Base-by-base conservation (phyloP, 2,329 filamentous ascomycete species). In the Rhynchosporium graminicola region DNA sequence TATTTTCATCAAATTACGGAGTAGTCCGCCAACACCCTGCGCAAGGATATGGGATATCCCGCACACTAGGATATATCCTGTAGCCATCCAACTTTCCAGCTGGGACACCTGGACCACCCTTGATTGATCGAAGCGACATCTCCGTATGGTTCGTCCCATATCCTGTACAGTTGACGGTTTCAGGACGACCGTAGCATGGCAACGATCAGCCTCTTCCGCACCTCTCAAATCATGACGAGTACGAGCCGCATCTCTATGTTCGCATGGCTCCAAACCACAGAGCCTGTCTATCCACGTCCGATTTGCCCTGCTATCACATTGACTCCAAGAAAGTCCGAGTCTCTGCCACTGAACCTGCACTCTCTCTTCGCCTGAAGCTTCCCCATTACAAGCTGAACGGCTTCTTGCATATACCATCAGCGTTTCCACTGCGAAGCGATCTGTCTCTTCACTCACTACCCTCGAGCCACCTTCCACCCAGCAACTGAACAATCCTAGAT, bases 141-240 rank as follows among this genome's bases (percentile, higher is more conserved):
- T 40, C 40, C 60, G 57, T 59, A 55, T 47, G 20, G 20, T 45
- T 57, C 55, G 29, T 59, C 63, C 61, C 57, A 60, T 60, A 58
- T 47, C 33, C 42, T 38, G 57, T 48, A 31, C 42, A 36, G 60
- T 48, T 56, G 50, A 20, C 20, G 20, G 64, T 66, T 63, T 63
- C 64, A 66, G 60, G 59, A 58, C 7, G 3, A 38, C 50, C 58
- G 51, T 51, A 63, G 20, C 12, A 8, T 46, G 54, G 59, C 58
- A 60, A 63, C 52, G 62, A 64, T 64, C 59, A 51, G 31, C 62
- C 59, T 61, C 59, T 31, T 6, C 36, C 26, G 52, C 52, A 26
- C 31, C 36, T 8, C 36, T 33, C 36, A 5, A 26, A 43, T n/a
- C 38, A n/a, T 43, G 20, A 20, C 20, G 20, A 20, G 20, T 20